phyloP scores from a whole-genome alignment of 108 stramenopile species.

The Discostella pseudostelligera region DNA sequence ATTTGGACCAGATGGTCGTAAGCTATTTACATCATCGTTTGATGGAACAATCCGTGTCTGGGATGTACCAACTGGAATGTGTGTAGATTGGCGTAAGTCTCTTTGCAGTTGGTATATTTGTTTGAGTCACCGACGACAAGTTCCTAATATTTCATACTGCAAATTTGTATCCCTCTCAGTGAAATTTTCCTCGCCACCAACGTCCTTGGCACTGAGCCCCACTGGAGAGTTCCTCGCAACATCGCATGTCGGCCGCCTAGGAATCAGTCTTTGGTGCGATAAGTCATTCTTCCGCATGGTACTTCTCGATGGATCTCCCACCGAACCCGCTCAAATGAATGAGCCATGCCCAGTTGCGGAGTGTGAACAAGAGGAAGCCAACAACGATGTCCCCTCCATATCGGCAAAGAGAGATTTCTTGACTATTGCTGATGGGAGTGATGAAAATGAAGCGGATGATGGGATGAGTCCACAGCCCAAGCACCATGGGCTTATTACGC shows the following conservation, averaged over 20 bases:
- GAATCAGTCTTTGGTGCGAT: slow-evolving; percentile 94
- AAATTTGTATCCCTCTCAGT: slow-evolving; percentile 26
- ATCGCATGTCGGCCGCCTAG: slow-evolving; percentile 76
- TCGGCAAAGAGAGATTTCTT: slow-evolving; percentile 4
- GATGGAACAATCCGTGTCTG: slow-evolving; percentile 90
- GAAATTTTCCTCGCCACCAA: slow-evolving; percentile 78
- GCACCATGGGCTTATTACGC: slow-evolving; percentile 77
- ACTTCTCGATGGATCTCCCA: slow-evolving; percentile 70
- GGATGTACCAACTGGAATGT: slow-evolving; percentile 93
- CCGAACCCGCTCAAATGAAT: slow-evolving; percentile 78
- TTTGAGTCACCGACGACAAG: neutral
- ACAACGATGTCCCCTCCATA: slow-evolving; percentile 13
- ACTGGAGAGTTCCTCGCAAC: slow-evolving; percentile 98
- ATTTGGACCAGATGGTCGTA: slow-evolving; percentile 91
- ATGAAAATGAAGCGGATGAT: slow-evolving; percentile 42
- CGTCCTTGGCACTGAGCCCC: slow-evolving; percentile 84
- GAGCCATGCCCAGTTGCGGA: slow-evolving; percentile 85
- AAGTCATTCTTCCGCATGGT: slow-evolving; percentile 88
- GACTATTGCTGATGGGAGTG: slow-evolving; percentile 8
- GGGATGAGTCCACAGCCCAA: slow-evolving; percentile 46
- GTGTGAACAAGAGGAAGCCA: slow-evolving; percentile 53
- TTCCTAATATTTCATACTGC: neutral
- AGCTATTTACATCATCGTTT: slow-evolving; percentile 80
- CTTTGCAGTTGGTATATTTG: neutral
- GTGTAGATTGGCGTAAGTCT: slow-evolving; percentile 86